phyloP scores from a whole-genome alignment of 2,329 filamentous ascomycete species.

The Orbilia oligospora region DNA sequence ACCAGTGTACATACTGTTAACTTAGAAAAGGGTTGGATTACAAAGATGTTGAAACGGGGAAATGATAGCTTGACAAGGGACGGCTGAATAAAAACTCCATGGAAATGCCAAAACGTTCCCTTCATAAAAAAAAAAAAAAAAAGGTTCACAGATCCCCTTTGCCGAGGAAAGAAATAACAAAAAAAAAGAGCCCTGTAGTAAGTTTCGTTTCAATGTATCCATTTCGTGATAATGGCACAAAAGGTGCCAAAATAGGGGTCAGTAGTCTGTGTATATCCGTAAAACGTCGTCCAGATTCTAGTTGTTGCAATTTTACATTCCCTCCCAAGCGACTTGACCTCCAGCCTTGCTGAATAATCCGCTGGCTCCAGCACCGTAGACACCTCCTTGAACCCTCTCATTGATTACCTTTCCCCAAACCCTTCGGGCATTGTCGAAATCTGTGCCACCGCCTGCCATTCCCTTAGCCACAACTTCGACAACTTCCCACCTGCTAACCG shows the following conservation, averaged over 20 bases:
- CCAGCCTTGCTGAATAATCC: slow-evolving; percentile 28
- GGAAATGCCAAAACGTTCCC: slow-evolving; percentile 47
- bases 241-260: neutral
- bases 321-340: slow-evolving; percentile 49
- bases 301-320: slow-evolving; percentile 37
- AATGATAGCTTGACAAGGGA: slow-evolving; percentile 42
- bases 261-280: neutral
- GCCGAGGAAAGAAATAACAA: slow-evolving; percentile 9
- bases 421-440: slow-evolving; percentile 50
- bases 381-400: slow-evolving; percentile 50
- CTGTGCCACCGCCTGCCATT: slow-evolving; percentile 46
- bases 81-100: slow-evolving; percentile 51
- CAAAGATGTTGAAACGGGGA: neutral
- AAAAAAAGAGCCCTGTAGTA: neutral
- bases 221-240: slow-evolving; percentile 7
- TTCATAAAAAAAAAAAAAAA: neutral
- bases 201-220: slow-evolving; percentile 17
- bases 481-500: slow-evolving; percentile 48
- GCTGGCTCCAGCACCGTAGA: slow-evolving; percentile 44
- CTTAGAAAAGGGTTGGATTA: slow-evolving; percentile 10
- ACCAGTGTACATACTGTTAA: slow-evolving; percentile 21
- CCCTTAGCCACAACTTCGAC: slow-evolving; percentile 53
- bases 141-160: slow-evolving; percentile 1
- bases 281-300: slow-evolving; percentile 13
- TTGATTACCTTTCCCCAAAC: slow-evolving; percentile 55